Evolutionary conservation across 352 stramenopile species (phyloP).

Genomic region (Phytophthora pinifolia): DNA sequence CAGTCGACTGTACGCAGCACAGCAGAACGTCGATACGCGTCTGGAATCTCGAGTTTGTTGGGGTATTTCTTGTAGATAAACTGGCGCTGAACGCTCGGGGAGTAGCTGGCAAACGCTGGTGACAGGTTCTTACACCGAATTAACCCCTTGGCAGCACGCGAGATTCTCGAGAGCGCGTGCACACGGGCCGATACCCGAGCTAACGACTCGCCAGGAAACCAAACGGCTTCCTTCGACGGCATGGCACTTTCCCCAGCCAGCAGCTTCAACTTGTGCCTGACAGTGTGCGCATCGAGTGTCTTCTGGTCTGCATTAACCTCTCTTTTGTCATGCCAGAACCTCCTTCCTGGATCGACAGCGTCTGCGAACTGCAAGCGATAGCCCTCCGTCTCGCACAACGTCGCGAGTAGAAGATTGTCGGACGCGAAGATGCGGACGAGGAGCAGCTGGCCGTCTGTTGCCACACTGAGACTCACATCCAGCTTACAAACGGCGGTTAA

Average conservation of each 20-base stretch:
- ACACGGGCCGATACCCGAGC: constrained; percentile 47
- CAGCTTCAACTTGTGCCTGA: constrained; percentile 60
- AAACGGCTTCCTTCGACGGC: constrained; percentile 40
- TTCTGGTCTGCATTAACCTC: constrained; percentile 53
- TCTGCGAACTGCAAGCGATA: constrained; percentile 63
- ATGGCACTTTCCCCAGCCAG: constrained; percentile 36
- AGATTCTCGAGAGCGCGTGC: constrained; percentile 45
- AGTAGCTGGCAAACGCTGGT: constrained; percentile 44
- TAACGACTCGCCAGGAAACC: constrained; percentile 43
- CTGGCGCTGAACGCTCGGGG: constrained; percentile 47
- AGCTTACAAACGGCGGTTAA: constrained; percentile 50
- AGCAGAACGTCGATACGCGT: constrained; percentile 41
- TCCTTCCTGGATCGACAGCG: constrained; percentile 48
- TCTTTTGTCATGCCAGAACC: constrained; percentile 46
- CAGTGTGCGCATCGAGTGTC: constrained; percentile 42
- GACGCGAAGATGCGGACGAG: constrained; percentile 56
- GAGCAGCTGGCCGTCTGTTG: constrained; percentile 42
- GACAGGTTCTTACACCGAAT: constrained; percentile 29
- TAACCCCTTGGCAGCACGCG: constrained; percentile 23
- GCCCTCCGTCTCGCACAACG: constrained; percentile 45
- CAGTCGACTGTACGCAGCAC: constrained; percentile 66
- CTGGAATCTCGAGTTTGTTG: constrained; percentile 46
- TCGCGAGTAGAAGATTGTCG: constrained; percentile 62
- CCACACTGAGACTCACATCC: constrained; percentile 60
- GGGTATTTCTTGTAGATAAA: constrained; percentile 70